Evolutionary conservation across 1,139 yeast genomes (phyloP).

Genomic region (Hyphopichia buzzinii): DNA sequence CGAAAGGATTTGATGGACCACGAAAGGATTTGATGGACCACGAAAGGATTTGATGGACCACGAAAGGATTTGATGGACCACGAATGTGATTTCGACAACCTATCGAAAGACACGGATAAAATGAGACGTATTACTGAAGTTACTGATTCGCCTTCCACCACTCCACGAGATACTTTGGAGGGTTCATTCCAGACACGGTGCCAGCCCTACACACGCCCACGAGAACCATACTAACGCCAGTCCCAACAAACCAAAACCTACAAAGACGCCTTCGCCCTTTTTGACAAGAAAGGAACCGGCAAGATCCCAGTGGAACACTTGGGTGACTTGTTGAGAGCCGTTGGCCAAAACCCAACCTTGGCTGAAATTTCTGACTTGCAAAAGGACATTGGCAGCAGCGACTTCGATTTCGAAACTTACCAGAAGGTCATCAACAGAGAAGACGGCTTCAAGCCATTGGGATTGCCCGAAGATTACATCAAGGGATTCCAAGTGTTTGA

Average conservation of each 20-base stretch:
- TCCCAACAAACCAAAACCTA: slow-evolving; percentile 65
- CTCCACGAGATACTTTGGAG: too few species aligned
- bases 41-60: too few species aligned
- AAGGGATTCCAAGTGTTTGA: slow-evolving; percentile 98
- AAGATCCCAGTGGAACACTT: slow-evolving; percentile 82
- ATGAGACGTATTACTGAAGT: too few species aligned
- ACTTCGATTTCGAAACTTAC: slow-evolving; percentile 74
- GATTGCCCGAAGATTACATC: slow-evolving; percentile 94
- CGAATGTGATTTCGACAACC: too few species aligned
- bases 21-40: too few species aligned
- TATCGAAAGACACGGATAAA: too few species aligned
- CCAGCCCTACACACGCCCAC: too few species aligned
- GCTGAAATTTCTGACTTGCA: slow-evolving; percentile 82
- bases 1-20: too few species aligned
- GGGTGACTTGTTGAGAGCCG: slow-evolving; percentile 93
- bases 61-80: too few species aligned
- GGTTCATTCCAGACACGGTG: too few species aligned
- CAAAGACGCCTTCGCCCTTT: slow-evolving; percentile 95
- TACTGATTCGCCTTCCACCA: too few species aligned
- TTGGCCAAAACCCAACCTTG: slow-evolving; percentile 96
- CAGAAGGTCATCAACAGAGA: slow-evolving; percentile 80
- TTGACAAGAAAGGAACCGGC: slow-evolving; percentile 96
- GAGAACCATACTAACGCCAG: slow-evolving; percentile 21
- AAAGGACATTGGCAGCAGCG: slow-evolving; percentile 40
- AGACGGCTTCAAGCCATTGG: slow-evolving; percentile 84